Conservation (phyloP, 768 basidiomycete species). For the Russula foetens region DNA sequence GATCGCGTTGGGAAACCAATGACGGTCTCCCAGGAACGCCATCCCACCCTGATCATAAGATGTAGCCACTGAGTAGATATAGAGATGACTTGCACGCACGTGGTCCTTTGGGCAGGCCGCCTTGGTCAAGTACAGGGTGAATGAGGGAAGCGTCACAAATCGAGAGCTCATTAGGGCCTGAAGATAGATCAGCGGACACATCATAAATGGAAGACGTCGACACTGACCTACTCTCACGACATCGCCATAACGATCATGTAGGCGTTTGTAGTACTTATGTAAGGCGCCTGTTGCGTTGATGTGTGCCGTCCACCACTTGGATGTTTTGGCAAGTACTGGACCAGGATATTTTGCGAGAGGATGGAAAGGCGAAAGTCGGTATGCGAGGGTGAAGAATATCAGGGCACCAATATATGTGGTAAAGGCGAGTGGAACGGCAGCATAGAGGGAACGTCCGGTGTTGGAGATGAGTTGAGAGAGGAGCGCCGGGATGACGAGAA, state of each 20-base stretch:
- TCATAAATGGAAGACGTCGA: not conserved
- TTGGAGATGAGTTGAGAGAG: not conserved
- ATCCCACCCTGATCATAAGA: conserved; percentile 10
- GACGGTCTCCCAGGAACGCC: not conserved
- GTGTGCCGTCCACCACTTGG: conserved; percentile 33
- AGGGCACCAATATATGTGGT: not conserved
- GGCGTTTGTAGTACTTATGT: conserved; percentile 24
- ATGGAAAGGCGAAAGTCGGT: conserved; percentile 47
- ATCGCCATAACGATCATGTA: conserved; percentile 30
- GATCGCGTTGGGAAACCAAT: conserved; percentile 30
- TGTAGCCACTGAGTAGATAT: not conserved
- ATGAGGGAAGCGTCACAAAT: too few relatives aligned
- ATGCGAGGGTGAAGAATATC: conserved; percentile 22
- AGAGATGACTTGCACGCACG: not conserved
- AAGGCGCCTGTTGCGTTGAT: conserved; percentile 31
- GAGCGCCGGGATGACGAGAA: not conserved
- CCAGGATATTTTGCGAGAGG: conserved; percentile 45
- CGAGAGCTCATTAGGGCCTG: too few relatives aligned
- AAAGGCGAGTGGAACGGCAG: not conserved
- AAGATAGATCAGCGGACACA: not conserved
- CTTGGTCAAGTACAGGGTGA: too few relatives aligned
- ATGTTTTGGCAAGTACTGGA: conserved; percentile 35
- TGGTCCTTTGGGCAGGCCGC: too few relatives aligned
- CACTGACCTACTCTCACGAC: conserved; percentile 31
- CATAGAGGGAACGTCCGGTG: not conserved